These are phyloP conservation scores for Multifurca ochricompacta DNA, from an alignment of 768 basidiomycete species.

Conservation along the genomic window DNA sequence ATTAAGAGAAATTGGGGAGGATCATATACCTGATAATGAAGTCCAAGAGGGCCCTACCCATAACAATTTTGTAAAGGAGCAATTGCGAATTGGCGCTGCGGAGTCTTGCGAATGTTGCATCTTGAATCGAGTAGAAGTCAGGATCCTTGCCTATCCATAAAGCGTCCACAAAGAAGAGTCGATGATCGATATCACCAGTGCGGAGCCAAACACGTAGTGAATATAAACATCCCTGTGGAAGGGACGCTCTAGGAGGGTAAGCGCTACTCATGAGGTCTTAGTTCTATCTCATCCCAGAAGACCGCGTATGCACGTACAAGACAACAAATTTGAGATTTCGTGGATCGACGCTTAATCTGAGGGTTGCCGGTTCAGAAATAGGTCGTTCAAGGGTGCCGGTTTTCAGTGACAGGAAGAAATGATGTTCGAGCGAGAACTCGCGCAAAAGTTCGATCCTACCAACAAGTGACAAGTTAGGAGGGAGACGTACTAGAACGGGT, in stretches of 20 bases:
- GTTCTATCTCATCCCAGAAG: not conserved
- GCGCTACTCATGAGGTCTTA: conserved; percentile 30
- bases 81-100: conserved; percentile 36
- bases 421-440: conserved; percentile 32
- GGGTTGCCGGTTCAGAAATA: conserved; percentile 39
- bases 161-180: conserved; percentile 56
- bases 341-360: conserved; percentile 46
- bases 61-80: conserved; percentile 46
- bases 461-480: not conserved
- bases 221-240: conserved; percentile 47
- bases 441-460: conserved; percentile 16
- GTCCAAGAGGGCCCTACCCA: conserved; percentile 50
- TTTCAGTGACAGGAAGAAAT: conserved; percentile 48
- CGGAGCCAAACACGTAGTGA: conserved; percentile 60
- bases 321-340: conserved; percentile 49
- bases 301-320: conserved; percentile 39
- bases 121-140: conserved; percentile 49
- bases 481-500: not conserved
- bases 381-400: conserved; percentile 48
- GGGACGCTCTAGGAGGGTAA: conserved; percentile 50
- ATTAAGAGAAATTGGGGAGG: not conserved
- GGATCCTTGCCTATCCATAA: conserved; percentile 62
- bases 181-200: conserved; percentile 49
- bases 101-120: conserved; percentile 48
- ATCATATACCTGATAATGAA: conserved; percentile 44